Percentiles rank a stretch among this genome's conserved stretches.
phyloP scores from a whole-genome alignment of 495 filamentous ascomycete genomes.

The Lasiosphaeria miniovina region DNA sequence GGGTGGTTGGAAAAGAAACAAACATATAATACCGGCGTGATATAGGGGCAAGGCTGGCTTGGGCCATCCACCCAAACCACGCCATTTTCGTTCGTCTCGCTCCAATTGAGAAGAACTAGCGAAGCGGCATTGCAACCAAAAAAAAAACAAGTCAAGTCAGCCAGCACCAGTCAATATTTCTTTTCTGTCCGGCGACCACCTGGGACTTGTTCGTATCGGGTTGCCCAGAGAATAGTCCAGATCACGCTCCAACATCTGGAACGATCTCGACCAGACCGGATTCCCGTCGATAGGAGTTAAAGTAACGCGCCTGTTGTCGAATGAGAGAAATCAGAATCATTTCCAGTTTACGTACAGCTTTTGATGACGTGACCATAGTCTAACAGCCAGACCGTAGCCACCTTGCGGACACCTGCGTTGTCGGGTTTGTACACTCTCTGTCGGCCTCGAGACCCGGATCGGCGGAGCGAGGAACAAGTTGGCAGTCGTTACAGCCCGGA shows the following conservation, averaged over 20 bases:
- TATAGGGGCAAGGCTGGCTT: slow-evolving; percentile 2
- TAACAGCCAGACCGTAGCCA: too few species aligned
- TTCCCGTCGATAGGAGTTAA: too few species aligned
- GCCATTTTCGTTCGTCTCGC: not conserved
- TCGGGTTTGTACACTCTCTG: not conserved
- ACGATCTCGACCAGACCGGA: too few species aligned
- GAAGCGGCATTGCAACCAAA: not conserved
- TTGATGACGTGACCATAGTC: too few species aligned
- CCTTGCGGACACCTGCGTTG: too few species aligned
- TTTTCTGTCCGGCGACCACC: too few species aligned
- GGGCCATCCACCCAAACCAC: not conserved
- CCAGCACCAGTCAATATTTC: not conserved
- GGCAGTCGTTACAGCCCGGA: not conserved
- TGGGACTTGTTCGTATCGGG: too few species aligned
- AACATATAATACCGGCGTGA: slow-evolving; percentile 2
- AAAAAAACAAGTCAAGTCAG: not conserved
- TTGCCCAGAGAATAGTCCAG: too few species aligned
- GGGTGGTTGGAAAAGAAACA: not conserved
- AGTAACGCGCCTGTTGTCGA: too few species aligned
- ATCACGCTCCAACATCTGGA: too few species aligned
- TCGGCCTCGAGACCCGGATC: not conserved
- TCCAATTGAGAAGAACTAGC: not conserved
- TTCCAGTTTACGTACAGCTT: too few species aligned
- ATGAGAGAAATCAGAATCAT: too few species aligned
- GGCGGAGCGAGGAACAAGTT: not conserved